Evolutionary conservation across 2,329 filamentous ascomycete genomes (phyloP).

Genomic region (Cordyceps farinosa): DNA sequence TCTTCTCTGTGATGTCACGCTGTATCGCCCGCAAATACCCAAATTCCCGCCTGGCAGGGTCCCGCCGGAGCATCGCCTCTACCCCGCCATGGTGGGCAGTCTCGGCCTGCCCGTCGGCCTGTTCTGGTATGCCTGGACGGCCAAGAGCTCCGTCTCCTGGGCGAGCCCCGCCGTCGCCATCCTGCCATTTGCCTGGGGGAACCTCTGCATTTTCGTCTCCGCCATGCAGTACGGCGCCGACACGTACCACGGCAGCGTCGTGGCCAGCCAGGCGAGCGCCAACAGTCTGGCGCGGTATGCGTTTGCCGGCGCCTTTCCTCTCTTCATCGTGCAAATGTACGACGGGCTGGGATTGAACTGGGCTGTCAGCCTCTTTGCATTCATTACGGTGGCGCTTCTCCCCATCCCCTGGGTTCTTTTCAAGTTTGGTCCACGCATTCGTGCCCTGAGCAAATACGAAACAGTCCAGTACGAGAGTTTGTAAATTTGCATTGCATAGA

Average conservation of each 20-base stretch:
- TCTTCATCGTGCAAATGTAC: conserved; percentile 59
- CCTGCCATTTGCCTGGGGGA: conserved; percentile 57
- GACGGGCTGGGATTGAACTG: conserved; percentile 41
- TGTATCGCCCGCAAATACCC: conserved; percentile 39
- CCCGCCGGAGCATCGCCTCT: conserved; percentile 55
- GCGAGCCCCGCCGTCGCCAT: conserved; percentile 48
- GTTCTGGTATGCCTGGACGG: conserved; percentile 61
- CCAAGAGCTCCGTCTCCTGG: conserved; percentile 44
- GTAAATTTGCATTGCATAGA: neutral
- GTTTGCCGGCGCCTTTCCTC: conserved; percentile 54
- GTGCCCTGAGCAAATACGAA: conserved; percentile 39
- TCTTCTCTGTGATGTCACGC: conserved; percentile 37
- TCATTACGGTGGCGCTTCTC: conserved; percentile 45
- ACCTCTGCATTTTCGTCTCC: conserved; percentile 56
- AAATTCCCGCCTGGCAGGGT: conserved; percentile 34
- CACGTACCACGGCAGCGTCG: conserved; percentile 50
- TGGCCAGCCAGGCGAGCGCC: conserved; percentile 57
- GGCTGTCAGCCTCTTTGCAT: conserved; percentile 46
- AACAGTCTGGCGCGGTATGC: conserved; percentile 56
- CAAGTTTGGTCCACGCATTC: conserved; percentile 42
- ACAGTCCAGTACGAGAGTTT: conserved; percentile 27
- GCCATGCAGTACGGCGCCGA: conserved; percentile 52
- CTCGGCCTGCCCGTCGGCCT: conserved; percentile 49
- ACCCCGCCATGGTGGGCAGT: conserved; percentile 56
- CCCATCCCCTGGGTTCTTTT: conserved; percentile 53